Percentiles rank a stretch among this genome's conserved stretches.
Evolutionary conservation across 1,284 basidiomycete species (phyloP).

Genomic region (Trichosporon ovoides): DNA sequence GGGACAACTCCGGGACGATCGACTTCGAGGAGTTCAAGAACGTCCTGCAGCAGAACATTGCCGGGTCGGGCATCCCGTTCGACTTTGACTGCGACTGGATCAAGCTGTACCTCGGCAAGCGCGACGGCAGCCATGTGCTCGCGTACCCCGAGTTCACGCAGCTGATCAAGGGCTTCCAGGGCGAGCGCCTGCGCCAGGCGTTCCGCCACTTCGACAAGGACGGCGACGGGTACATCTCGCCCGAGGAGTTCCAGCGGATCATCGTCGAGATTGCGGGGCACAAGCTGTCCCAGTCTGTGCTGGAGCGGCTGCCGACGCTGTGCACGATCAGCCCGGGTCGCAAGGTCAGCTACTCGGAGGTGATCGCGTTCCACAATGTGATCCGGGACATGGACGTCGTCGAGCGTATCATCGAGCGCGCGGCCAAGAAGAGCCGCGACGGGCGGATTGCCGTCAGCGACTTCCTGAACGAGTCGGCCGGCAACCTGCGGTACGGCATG

Average conservation of each 20-base stretch:
- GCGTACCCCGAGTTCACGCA: constrained; percentile 90
- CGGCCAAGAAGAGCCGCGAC: constrained; percentile 81
- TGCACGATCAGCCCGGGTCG: constrained; percentile 80
- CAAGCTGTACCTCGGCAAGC: constrained; percentile 85
- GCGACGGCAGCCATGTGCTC: constrained; percentile 79
- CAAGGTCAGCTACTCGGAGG: constrained; percentile 89
- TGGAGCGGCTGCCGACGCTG: constrained; percentile 80
- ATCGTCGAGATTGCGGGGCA: constrained; percentile 91
- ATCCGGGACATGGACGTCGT: constrained; percentile 82
- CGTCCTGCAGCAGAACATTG: constrained; percentile 73
- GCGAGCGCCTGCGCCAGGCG: constrained; percentile 86
- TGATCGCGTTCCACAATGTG: constrained; percentile 84
- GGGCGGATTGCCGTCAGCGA: constrained; percentile 64
- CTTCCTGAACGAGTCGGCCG: constrained; percentile 51
- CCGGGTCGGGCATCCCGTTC: constrained; percentile 68
- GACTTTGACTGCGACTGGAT: constrained; percentile 95
- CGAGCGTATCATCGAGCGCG: constrained; percentile 59
- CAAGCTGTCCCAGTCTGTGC: constrained; percentile 84
- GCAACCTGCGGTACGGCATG: constrained; percentile 71
- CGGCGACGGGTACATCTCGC: constrained; percentile 82
- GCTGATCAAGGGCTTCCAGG: constrained; percentile 93
- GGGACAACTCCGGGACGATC: constrained; percentile 80
- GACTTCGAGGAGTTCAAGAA: constrained; percentile 89
- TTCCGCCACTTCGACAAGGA: constrained; percentile 84
- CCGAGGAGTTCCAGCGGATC: constrained; percentile 87